A percentile compares a stretch with the other conserved stretches of the same genome.
phyloP scores from a whole-genome alignment of 1,139 yeast species.

The Hemisphaericaspora lyxosophila region DNA sequence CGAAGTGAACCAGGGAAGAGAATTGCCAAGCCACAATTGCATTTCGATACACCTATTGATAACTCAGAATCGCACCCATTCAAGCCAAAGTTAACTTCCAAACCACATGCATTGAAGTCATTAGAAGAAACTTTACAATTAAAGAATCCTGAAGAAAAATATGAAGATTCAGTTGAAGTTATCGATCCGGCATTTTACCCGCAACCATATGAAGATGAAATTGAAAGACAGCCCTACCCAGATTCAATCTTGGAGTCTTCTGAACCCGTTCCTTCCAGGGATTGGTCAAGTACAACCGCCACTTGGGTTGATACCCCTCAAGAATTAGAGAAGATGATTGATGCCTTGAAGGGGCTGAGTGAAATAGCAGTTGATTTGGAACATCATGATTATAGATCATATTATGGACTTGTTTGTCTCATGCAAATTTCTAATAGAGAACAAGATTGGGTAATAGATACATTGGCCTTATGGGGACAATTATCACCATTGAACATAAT shows the following conservation, averaged over 20 bases:
- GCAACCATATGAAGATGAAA: slow-evolving; percentile 85
- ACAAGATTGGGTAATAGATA: slow-evolving; percentile 83
- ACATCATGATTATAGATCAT: slow-evolving; percentile 91
- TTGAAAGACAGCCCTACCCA: slow-evolving; percentile 70
- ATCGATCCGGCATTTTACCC: slow-evolving; percentile 60
- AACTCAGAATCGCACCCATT: slow-evolving; percentile 73
- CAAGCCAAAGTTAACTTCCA: slow-evolving; percentile 64
- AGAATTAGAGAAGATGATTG: slow-evolving; percentile 53
- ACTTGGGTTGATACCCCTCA: slow-evolving; percentile 69
- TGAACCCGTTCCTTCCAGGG: slow-evolving; percentile 56
- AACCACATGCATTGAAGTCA: slow-evolving; percentile 68
- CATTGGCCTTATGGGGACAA: slow-evolving; percentile 72
- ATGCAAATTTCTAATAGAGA: slow-evolving; percentile 89
- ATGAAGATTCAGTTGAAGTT: slow-evolving; percentile 36
- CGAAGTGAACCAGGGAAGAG: slow-evolving; percentile 30
- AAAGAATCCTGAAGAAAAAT: slow-evolving; percentile 22
- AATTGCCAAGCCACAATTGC: slow-evolving; percentile 69
- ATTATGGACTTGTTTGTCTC: slow-evolving; percentile 84
- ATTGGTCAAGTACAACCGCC: slow-evolving; percentile 67
- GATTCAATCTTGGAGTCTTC: slow-evolving; percentile 44
- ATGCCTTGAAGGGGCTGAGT: slow-evolving; percentile 45
- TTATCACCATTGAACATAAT: slow-evolving; percentile 66
- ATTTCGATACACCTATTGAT: slow-evolving; percentile 60
- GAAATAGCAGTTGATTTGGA: slow-evolving; percentile 96
- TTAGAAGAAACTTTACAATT: slow-evolving; percentile 52